Evolutionary conservation across 2,329 filamentous ascomycete species (phyloP), one percentile per base, ranked within the genome.

Genomic region (Zymoseptoria tritici): DNA sequence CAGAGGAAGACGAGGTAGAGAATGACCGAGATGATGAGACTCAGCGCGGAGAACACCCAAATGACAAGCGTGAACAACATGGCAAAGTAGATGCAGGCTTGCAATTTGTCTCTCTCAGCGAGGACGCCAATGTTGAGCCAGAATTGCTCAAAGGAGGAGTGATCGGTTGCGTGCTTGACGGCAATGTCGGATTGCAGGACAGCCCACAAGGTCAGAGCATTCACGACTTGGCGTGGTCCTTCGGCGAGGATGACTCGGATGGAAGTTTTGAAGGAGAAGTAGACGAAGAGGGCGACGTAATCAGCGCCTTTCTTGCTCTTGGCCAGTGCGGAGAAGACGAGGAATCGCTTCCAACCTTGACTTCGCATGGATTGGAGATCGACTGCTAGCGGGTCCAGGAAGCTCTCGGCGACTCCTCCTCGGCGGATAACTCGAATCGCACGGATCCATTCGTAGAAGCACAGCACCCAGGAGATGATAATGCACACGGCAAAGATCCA

Each of bases 401-500:
- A 99, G 72, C 88, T 93, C 72, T 96, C 90, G 4, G 91, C 91
- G 49, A 97, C 88, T 64, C 92, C 91, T 58, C 90, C 90, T 60
- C 90, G 85, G 67, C 81, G 86, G 73, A 97, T 95, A 55, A 95
- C 90, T 52, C 87, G 85, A 62, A 88, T 77, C 24, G 93, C 91
- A 57, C 89, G 85, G 54, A 95, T 72, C 78, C 90, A 91, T 74
- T 96, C 89, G 69, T 88, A 94, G 16, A 78, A 80, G 26, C 95
- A 81, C 66, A 97, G 89, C 64, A 91, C 78, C 73, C 93, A 92
- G 9, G 92, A 97, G 42, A 94, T 80, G 64, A 97, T 88, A 71
- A 99, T 97, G 73, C 92, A 96, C 58, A 85, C 84, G 26, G 90
- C 88, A 73, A 97, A 99, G 73, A 99, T 92, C 91, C 92, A 97